Conservation (phyloP, 2,329 filamentous ascomycete species). For the Ilyonectria robusta region DNA sequence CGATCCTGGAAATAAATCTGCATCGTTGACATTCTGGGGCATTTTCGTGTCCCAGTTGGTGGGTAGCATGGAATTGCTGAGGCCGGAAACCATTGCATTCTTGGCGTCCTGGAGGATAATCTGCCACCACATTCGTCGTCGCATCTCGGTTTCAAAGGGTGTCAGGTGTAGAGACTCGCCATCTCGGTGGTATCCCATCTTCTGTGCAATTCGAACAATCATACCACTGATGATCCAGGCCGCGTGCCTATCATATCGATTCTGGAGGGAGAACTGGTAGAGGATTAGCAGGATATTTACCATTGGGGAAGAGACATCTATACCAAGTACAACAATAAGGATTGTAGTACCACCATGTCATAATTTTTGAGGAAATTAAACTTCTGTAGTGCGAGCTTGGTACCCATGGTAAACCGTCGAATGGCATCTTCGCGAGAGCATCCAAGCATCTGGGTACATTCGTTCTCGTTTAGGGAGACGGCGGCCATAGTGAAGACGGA, state of each 20-base stretch:
- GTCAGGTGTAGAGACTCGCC: constrained; percentile 68
- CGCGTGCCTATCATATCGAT: constrained; percentile 71
- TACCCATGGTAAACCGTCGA: constrained; percentile 66
- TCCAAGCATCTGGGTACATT: constrained; percentile 69
- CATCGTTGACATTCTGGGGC: constrained; percentile 72
- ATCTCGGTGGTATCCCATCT: constrained; percentile 77
- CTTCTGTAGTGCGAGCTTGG: constrained; percentile 64
- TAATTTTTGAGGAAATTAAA: constrained; percentile 72
- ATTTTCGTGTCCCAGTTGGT: constrained; percentile 69
- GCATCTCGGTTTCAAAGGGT: constrained; percentile 77
- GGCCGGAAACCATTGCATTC: constrained; percentile 70
- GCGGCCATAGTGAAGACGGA: constrained; percentile 76
- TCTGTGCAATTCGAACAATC: constrained; percentile 74
- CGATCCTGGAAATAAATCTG: constrained; percentile 68
- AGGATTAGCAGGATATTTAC: constrained; percentile 29
- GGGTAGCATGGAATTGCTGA: constrained; percentile 66
- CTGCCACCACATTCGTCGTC: constrained; percentile 78
- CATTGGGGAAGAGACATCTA: neutral
- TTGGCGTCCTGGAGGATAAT: constrained; percentile 71
- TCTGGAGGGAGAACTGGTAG: constrained; percentile 67
- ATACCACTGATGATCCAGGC: constrained; percentile 74
- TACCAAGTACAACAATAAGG: constrained; percentile 71
- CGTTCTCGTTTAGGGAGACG: constrained; percentile 67
- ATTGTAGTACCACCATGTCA: constrained; percentile 71
- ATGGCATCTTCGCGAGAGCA: constrained; percentile 65